phyloP scores from a whole-genome alignment of 2,329 filamentous ascomycete genomes.

The Aureobasidium vineae region DNA sequence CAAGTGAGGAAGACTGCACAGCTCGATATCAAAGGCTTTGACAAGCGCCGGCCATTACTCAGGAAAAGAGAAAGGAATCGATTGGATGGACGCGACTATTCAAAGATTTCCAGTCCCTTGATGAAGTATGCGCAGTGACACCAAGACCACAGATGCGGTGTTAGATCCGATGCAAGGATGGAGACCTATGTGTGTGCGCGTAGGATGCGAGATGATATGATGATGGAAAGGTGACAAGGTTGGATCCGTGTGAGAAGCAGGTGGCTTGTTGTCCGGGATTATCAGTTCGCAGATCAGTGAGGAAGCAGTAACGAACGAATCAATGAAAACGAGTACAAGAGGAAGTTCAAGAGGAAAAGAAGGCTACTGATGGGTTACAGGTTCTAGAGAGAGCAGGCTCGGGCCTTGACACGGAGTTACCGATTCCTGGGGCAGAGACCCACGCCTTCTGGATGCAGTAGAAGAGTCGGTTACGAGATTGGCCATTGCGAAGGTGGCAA shows the following conservation, averaged over 20 bases:
- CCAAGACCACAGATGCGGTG: conserved; percentile 14
- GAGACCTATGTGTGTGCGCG: background rate
- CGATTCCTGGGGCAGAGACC: conserved; percentile 22
- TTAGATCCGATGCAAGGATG: conserved; percentile 18
- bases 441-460: conserved; percentile 26
- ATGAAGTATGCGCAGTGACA: conserved; percentile 11
- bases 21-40: conserved; percentile 16
- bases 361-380: conserved; percentile 17
- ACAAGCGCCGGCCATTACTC: conserved; percentile 18
- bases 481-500: conserved; percentile 22
- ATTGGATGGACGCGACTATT: conserved; percentile 11
- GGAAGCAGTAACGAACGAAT: conserved; percentile 21
- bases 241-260: background rate
- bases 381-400: conserved; percentile 21
- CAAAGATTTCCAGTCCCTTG: conserved; percentile 11
- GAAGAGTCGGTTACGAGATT: conserved; percentile 27
- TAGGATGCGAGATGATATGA: conserved; percentile 19
- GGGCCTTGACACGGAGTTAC: conserved; percentile 25
- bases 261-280: conserved; percentile 4
- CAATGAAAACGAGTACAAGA: conserved; percentile 11
- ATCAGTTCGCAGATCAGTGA: conserved; percentile 11
- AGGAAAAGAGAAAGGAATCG: background rate
- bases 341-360: conserved; percentile 23
- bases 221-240: conserved; percentile 1
- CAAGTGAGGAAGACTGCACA: conserved; percentile 1